These are phyloP conservation scores for Phalaenopsis equestris DNA, from an alignment of 106 monocot genomes.

Conservation along the genomic window DNA sequence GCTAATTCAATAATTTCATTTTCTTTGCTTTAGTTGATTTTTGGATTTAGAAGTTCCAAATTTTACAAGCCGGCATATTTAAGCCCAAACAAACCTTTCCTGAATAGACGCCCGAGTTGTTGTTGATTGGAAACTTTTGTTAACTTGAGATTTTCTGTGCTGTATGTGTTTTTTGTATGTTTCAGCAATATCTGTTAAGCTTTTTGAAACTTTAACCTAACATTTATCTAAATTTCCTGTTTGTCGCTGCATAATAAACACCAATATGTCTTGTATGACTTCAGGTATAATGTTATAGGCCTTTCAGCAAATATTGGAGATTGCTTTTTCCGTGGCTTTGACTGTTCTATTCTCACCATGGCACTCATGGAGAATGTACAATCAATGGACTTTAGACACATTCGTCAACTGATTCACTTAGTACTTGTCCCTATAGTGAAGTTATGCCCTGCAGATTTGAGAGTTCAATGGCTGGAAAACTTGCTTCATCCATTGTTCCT, in stretches of 20 bases:
- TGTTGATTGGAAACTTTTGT: too few relatives aligned
- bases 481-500: conserved; percentile 74
- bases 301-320: conserved; percentile 72
- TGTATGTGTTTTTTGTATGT: not conserved
- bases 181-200: not conserved
- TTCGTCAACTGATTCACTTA: conserved; percentile 75
- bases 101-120: not conserved
- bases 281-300: conserved; percentile 90
- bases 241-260: not conserved
- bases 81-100: not conserved
- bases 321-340: conserved; percentile 57
- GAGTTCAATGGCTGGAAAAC: conserved; percentile 57
- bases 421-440: conserved; percentile 74
- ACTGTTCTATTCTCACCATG: conserved; percentile 45
- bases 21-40: not conserved
- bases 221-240: not conserved
- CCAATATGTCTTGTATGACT: conserved; percentile 16
- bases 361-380: conserved; percentile 89
- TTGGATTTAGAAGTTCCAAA: not conserved
- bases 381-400: conserved; percentile 87
- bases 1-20: not conserved
- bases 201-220: not conserved
- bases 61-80: not conserved
- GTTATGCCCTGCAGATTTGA: conserved; percentile 58
- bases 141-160: too few relatives aligned